Evolutionary conservation across 2,329 filamentous ascomycete species (phyloP), one percentile per base, ranked within the genome.

Genomic region (Elsinoe necatrix): DNA sequence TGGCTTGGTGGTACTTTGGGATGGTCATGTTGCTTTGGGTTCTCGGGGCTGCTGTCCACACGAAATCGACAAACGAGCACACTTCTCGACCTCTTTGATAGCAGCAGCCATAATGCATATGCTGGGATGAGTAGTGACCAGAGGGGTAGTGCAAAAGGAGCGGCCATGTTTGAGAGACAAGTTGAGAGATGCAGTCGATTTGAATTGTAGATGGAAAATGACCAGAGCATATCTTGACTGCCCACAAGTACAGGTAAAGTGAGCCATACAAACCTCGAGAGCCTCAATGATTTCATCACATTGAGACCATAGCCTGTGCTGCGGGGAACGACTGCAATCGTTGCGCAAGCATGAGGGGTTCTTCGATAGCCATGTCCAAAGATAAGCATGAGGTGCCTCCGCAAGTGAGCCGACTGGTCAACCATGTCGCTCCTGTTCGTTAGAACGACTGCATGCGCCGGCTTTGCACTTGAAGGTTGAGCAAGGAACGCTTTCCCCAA

Each of bases 1-100:
- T 52, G 68, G 67, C 12, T 63, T 64, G 4, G 62, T 39, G 48
- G 14, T n/a, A 31, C 48, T 39, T 52, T 52, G 48, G 48, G 12
- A 39, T 52, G 27, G 16, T 21, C n/a, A 27, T 23, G 48, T n/a
- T 52, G 48, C 31, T 18, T 52, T 14, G 20, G 16, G 20, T 14
- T 14, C 14, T 52, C 12, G 31, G 7, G 4, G 3, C 8, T 16
- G 48, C 12, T 39, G 18, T 20, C 20, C 11, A 1, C 8, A 11
- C 64, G 64, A 4, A 79, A 58, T 55, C 71, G 68, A 55, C 64
- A 61, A 16, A 75, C 61, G 2, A 80, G 42, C 4, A 72, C 61
- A 59, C 70, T 69, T 21, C 72, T 69, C 59, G 71, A 71, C 56
- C 66, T 68, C 56, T 65, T 64, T 51, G 69, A 67, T 4, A 66